Evolutionary conservation across 805 yeast genomes (phyloP).

Genomic region (Yamadazyma takamatsuzukensis): DNA sequence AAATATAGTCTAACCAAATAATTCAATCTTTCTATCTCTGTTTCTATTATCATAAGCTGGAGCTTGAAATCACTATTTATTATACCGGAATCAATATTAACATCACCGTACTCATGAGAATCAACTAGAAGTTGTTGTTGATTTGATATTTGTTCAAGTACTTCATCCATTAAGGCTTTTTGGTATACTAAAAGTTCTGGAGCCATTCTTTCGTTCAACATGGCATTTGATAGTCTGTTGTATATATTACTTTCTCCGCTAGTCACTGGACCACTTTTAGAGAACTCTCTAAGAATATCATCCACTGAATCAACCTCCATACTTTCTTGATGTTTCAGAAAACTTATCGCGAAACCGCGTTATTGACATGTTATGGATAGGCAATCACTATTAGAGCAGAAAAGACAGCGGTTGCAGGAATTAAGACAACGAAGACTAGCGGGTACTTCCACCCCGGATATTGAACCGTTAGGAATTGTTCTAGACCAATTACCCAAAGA

Average conservation of each 20-base stretch:
- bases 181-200: constrained; percentile 86
- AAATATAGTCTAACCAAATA: constrained; percentile 78
- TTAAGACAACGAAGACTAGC: constrained; percentile 17
- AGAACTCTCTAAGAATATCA: constrained; percentile 63
- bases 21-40: constrained; percentile 84
- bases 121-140: constrained; percentile 75
- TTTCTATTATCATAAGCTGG: constrained; percentile 79
- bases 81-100: constrained; percentile 39
- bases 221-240: constrained; percentile 38
- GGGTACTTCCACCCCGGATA: not conserved
- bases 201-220: constrained; percentile 82
- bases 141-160: constrained; percentile 55
- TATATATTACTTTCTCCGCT: constrained; percentile 32
- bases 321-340: not conserved
- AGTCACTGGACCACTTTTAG: not conserved
- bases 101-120: constrained; percentile 69
- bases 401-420: constrained; percentile 32
- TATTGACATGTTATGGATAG: constrained; percentile 23
- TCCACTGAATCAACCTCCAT: too few species aligned
- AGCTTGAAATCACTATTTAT: constrained; percentile 58
- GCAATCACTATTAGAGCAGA: constrained; percentile 36
- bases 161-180: constrained; percentile 51
- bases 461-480: not conserved
- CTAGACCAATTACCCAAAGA: too few species aligned
- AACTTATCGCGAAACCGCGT: not conserved